Conservation (phyloP, 805 yeast genomes). For the Blastobotrys robertii region DNA sequence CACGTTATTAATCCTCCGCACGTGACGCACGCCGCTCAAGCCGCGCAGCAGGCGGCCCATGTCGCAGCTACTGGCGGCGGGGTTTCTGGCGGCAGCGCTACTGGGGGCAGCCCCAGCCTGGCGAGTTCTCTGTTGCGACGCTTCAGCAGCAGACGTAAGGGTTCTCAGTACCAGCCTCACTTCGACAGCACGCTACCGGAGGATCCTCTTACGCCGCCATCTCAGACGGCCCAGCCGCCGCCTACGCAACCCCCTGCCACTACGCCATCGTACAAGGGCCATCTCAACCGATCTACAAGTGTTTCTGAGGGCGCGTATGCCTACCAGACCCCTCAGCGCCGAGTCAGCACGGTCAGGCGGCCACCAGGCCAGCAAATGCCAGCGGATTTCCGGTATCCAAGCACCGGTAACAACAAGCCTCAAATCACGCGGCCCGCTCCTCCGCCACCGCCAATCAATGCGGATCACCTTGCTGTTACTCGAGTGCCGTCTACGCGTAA, state of each 20-base stretch:
- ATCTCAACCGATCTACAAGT: slow-evolving; percentile 11
- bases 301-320: slow-evolving; percentile 13
- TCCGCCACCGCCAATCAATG: background rate
- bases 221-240: slow-evolving; percentile 1
- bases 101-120: slow-evolving; percentile 1
- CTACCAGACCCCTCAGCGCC: slow-evolving; percentile 1
- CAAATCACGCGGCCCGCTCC: background rate
- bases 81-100: too few species aligned
- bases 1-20: slow-evolving; percentile 6
- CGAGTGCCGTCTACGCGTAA: slow-evolving; percentile 10
- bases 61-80: too few species aligned
- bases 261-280: background rate
- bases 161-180: background rate
- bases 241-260: too few species aligned
- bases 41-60: slow-evolving; percentile 12
- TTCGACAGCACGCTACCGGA: too few species aligned
- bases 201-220: too few species aligned
- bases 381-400: slow-evolving; percentile 10
- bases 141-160: slow-evolving; percentile 14
- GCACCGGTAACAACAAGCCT: background rate
- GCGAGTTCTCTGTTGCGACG: slow-evolving; percentile 17
- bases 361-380: slow-evolving; percentile 7
- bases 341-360: too few species aligned
- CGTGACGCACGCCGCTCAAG: slow-evolving; percentile 7
- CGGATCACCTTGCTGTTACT: background rate